Evolutionary conservation across 441 rosid species (phyloP), one percentile per base, ranked within the genome.

Genomic region (Erodium trifolium): DNA sequence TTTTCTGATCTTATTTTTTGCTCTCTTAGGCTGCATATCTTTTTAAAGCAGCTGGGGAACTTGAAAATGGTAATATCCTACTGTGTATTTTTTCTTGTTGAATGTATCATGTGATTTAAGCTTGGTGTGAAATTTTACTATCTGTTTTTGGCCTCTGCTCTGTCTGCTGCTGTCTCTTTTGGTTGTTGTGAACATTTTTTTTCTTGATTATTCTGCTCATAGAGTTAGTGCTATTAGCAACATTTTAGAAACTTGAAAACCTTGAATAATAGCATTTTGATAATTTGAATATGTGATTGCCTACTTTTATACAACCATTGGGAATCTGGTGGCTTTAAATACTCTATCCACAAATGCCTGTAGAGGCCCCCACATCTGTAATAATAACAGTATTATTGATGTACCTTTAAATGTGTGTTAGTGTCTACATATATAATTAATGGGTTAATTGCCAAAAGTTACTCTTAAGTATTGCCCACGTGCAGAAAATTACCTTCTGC

Each of bases 21-120:
- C 51, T 74, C 67, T 74, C 53, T 78, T 77, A 94, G 99, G 99
- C 99, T 75, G 99, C 99, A 8, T 78, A 86, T 79, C 92, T 79
- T 77, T 91, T 91, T 79, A 82, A 67, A 82, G 80, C 72, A 67
- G 95, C 86, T 53, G 89, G 73, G 45, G 77, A 67, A 65, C 83
- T 18, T 76, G 76, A 14, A 31, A 87, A 79, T 80, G 97, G 99
- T 91, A 86, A 45, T 57, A 41, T 34, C 49, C 65, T 27, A 14
- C 27, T 14, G 4, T 67, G 66, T 60, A 8, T 49, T 8, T 16
- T 37, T 29, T 5, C 67, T 1, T n/a, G 16, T n/a, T 13, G 35
- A 6, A 29, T 23, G 6, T 60, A 62, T 37, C 43, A 60, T 67
- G 9, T 39, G 65, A 43, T 14, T 4, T 45, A 37, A 3, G 9